Percentiles rank a stretch among this genome's conserved stretches.
Evolutionary conservation across 305 asterid genomes (phyloP).

Genomic region (Petunia hybrid): DNA sequence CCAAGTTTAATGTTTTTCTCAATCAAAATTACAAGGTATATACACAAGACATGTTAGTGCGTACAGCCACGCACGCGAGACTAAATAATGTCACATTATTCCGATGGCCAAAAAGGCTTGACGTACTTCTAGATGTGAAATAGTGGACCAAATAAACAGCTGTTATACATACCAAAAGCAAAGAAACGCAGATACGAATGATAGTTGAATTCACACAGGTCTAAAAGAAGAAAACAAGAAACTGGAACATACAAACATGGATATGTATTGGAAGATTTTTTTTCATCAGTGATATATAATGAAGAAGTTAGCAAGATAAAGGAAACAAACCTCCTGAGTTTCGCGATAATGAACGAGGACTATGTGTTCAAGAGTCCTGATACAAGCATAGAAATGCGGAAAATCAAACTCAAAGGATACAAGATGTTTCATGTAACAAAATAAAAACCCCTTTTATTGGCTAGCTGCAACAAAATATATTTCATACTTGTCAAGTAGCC

Average conservation of each 20-base stretch:
- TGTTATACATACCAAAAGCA: conserved; percentile 15
- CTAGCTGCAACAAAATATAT: conserved; percentile 34
- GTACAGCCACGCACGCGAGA: neutral
- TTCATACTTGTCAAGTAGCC: conserved; percentile 98
- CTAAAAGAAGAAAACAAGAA: neutral
- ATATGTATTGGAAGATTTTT: neutral
- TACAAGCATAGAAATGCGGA: conserved; percentile 37
- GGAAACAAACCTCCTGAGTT: conserved; percentile 88
- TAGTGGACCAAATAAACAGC: neutral
- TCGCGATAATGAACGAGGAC: conserved; percentile 99
- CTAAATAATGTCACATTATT: neutral
- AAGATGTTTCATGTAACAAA: neutral
- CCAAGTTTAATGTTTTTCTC: neutral
- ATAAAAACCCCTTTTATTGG: conserved; percentile 30
- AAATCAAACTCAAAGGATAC: conserved; percentile 29
- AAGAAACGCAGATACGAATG: neutral
- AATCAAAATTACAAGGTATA: neutral
- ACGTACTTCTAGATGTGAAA: neutral
- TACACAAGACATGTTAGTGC: neutral
- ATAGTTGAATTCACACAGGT: neutral
- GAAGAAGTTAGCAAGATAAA: conserved; percentile 30
- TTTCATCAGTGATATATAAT: conserved; percentile 16
- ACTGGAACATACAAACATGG: neutral
- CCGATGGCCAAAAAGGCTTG: conserved; percentile 19
- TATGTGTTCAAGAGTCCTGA: conserved; percentile 89